Evolutionary conservation across 352 stramenopile species (phyloP).

Genomic region (Globisporangium ultimum): DNA sequence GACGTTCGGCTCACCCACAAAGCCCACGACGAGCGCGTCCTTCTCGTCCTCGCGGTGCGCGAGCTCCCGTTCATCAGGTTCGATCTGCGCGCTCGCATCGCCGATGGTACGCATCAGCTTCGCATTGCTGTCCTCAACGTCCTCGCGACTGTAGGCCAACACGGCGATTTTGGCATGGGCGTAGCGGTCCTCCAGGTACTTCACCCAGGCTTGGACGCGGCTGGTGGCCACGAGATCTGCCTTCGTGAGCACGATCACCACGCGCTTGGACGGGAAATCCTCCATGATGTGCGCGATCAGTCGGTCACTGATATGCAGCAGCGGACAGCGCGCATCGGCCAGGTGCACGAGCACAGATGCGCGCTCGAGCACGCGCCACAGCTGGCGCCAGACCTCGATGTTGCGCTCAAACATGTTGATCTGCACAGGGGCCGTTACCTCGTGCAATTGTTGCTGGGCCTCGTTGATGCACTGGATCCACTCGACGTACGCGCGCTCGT

Average conservation of each 20-base stretch:
- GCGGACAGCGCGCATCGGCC: conserved; percentile 61
- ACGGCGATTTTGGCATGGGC: conserved; percentile 83
- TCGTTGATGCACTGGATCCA: conserved; percentile 56
- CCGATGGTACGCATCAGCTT: conserved; percentile 42
- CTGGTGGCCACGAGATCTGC: conserved; percentile 92
- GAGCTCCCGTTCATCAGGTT: conserved; percentile 86
- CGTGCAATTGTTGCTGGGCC: conserved; percentile 24
- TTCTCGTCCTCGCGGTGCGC: conserved; percentile 61
- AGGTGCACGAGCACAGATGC: conserved; percentile 76
- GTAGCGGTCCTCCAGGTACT: conserved; percentile 80
- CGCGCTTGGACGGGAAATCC: conserved; percentile 73
- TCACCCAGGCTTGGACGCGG: conserved; percentile 91
- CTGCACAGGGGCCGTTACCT: background rate
- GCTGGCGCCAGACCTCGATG: conserved; percentile 76
- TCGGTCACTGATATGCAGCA: conserved; percentile 69
- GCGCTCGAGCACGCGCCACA: conserved; percentile 81
- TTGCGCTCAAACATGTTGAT: conserved; percentile 81
- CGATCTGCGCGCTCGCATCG: conserved; percentile 22
- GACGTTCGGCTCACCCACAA: conserved; percentile 98
- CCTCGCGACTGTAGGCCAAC: conserved; percentile 63
- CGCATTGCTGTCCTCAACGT: conserved; percentile 47
- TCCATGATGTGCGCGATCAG: conserved; percentile 48
- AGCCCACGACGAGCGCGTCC: conserved; percentile 87
- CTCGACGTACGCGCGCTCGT: conserved; percentile 48
- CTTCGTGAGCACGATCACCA: conserved; percentile 99